Conservation (phyloP, 495 filamentous ascomycete genomes). For the Jackrogersella minutella region DNA sequence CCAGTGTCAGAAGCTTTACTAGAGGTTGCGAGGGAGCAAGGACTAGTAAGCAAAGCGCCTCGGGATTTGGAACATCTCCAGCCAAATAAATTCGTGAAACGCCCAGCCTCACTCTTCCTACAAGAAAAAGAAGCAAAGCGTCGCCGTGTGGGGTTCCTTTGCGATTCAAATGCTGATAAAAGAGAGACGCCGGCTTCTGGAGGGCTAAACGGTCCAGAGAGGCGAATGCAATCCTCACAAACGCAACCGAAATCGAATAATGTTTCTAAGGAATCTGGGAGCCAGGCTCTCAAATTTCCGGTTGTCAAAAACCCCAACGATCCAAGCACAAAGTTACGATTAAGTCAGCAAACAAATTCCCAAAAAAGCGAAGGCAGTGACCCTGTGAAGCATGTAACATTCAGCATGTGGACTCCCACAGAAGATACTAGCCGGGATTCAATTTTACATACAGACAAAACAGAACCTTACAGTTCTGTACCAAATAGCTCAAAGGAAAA, state of each 20-base stretch:
- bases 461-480: slow-evolving; percentile 13
- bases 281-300: slow-evolving; percentile 67
- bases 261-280: slow-evolving; percentile 33
- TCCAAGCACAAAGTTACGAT: slow-evolving; percentile 66
- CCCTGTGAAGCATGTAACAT: slow-evolving; percentile 51
- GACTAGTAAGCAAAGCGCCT: slow-evolving; percentile 39
- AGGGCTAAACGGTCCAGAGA: not conserved
- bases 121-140: slow-evolving; percentile 33
- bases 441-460: slow-evolving; percentile 7
- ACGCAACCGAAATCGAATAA: slow-evolving; percentile 32
- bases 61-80: slow-evolving; percentile 14
- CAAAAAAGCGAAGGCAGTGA: slow-evolving; percentile 49
- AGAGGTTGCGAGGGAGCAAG: slow-evolving; percentile 48
- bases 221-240: slow-evolving; percentile 29
- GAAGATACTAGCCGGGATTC: slow-evolving; percentile 7
- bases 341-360: slow-evolving; percentile 71
- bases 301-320: slow-evolving; percentile 83
- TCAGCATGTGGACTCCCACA: slow-evolving; percentile 31
- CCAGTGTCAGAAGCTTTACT: slow-evolving; percentile 32
- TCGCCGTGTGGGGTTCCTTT: slow-evolving; percentile 34
- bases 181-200: not conserved
- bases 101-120: slow-evolving; percentile 8
- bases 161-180: not conserved
- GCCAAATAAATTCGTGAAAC: slow-evolving; percentile 18
- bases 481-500: slow-evolving; percentile 1